A percentile compares a stretch with the other conserved stretches of the same genome.
Conservation (phyloP, 495 filamentous ascomycete genomes). For the Stereocaulon alpinum region DNA sequence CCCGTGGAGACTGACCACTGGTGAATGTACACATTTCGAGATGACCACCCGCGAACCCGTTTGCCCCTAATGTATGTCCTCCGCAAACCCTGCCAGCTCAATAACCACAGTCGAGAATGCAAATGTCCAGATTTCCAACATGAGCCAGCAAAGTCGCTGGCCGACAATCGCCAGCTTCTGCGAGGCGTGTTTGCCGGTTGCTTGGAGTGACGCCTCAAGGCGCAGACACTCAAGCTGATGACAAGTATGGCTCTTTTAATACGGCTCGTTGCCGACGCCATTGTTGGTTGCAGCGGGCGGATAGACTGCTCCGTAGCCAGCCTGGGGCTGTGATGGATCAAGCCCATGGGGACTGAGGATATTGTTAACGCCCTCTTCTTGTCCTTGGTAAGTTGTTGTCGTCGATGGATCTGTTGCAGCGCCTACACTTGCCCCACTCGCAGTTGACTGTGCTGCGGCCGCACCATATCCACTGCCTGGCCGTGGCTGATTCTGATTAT, state of each 20-base stretch:
- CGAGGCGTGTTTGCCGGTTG: conserved; percentile 1
- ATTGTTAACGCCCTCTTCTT: conserved; percentile 45
- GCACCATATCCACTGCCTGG: conserved; percentile 55
- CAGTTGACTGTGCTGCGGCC: conserved; percentile 27
- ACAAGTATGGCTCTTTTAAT: conserved; percentile 57
- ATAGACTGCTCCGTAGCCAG: conserved; percentile 51
- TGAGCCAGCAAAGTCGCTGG: conserved; percentile 1
- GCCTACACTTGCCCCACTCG: conserved; percentile 37
- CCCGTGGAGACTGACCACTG: conserved; percentile 7
- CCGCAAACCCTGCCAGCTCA: neutral
- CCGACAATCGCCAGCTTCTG: neutral
- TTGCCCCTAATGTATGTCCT: neutral
- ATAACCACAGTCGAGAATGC: conserved; percentile 11
- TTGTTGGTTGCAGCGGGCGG: conserved; percentile 53
- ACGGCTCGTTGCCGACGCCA: conserved; percentile 49
- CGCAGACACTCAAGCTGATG: conserved; percentile 54
- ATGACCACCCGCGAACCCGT: conserved; percentile 3
- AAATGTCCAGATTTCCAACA: neutral
- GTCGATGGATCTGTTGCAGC: conserved; percentile 33
- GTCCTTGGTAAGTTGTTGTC: conserved; percentile 41
- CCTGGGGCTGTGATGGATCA: conserved; percentile 50
- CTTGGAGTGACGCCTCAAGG: neutral
- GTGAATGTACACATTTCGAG: conserved; percentile 8
- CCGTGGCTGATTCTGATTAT: conserved; percentile 55
- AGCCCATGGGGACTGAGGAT: conserved; percentile 48